Evolutionary conservation across 208 protist species (phyloP).

Genomic region (Strigomonas culicis): DNA sequence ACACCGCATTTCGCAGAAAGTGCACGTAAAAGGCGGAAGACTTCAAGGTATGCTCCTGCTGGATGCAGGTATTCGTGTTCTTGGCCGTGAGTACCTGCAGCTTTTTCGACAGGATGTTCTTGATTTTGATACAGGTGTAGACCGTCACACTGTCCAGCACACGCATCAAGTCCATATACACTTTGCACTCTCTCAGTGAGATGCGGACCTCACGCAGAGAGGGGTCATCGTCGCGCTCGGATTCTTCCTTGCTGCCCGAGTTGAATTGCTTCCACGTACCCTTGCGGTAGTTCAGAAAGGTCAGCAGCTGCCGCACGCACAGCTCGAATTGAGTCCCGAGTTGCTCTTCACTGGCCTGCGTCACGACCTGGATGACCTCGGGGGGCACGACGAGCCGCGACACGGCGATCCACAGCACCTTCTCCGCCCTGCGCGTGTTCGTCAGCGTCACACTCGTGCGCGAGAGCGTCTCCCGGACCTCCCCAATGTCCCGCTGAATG

Average conservation of each 20-base stretch:
- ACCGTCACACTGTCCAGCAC: conserved; percentile 69
- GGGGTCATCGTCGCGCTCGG: not conserved
- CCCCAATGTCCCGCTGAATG: conserved; percentile 70
- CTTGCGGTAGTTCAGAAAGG: conserved; percentile 58
- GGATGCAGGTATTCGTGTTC: conserved; percentile 85
- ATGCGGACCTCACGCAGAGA: conserved; percentile 27
- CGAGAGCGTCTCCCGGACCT: conserved; percentile 61
- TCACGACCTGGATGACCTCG: conserved; percentile 73
- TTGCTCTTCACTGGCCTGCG: conserved; percentile 62
- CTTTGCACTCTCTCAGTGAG: conserved; percentile 35
- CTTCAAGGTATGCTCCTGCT: conserved; percentile 76
- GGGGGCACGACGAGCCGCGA: conserved; percentile 67
- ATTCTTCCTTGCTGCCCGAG: not conserved
- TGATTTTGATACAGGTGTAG: conserved; percentile 74
- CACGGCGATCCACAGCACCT: conserved; percentile 49
- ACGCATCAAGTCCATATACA: conserved; percentile 55
- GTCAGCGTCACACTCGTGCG: conserved; percentile 35
- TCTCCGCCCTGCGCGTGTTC: conserved; percentile 46
- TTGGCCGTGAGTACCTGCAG: conserved; percentile 45
- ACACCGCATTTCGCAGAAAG: conserved; percentile 52
- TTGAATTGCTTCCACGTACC: conserved; percentile 26
- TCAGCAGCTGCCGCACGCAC: conserved; percentile 43
- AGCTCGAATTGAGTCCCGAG: conserved; percentile 67
- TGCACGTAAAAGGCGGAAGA: conserved; percentile 64
- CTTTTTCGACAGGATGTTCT: conserved; percentile 65